Base-by-base conservation (phyloP, 1,284 basidiomycete species). In the Sparassis latifolia region DNA sequence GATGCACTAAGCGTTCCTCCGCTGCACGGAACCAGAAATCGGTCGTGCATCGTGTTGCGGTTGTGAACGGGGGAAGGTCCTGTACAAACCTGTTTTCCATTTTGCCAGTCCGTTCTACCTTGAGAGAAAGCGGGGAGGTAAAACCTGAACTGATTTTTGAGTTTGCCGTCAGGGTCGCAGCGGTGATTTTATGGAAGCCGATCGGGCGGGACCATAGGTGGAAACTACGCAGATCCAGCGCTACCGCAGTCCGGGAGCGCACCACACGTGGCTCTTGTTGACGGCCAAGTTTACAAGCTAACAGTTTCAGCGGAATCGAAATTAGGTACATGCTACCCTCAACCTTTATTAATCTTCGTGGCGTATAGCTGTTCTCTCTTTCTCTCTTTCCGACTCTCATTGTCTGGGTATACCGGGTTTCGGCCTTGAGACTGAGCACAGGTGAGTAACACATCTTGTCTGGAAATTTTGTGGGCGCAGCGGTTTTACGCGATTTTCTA, bases 271-370 rank as follows among this genome's bases (percentile, higher is more conserved):
- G 52, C 52, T 42, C 27, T 32, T 20, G 20, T 20, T 20, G 20
- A 20, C 20, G 20, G 20, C 20, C 20, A 20, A 20, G 20, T 20
- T 20, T 20, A 20, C 20, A 20, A 20, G 20, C 20, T 20, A 20
- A 50, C 44, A 53, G 62, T 63, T 62, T 64, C 61, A 63, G 56
- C 60, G 59, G 58, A 60, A 62, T 62, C 62, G 62, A 62, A 62
- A 52, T 45, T 51, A 53, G 51, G 57, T 54, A 52, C 55, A 60
- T 62, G 55, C 48, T 60, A 59, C 50, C 50, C 54, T 53, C 49
- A 42, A 51, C 56, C 60, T 56, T 59, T 59, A 57, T 57, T 49
- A 47, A 51, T 46, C 50, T 52, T 54, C 52, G 53, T 53, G 52
- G 50, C 57, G 58, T 51, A 58, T 55, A 52, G 54, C 58, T 49